Conservation (phyloP, 1,284 basidiomycete genomes). For the Cutaneotrichosporon mucoides region DNA sequence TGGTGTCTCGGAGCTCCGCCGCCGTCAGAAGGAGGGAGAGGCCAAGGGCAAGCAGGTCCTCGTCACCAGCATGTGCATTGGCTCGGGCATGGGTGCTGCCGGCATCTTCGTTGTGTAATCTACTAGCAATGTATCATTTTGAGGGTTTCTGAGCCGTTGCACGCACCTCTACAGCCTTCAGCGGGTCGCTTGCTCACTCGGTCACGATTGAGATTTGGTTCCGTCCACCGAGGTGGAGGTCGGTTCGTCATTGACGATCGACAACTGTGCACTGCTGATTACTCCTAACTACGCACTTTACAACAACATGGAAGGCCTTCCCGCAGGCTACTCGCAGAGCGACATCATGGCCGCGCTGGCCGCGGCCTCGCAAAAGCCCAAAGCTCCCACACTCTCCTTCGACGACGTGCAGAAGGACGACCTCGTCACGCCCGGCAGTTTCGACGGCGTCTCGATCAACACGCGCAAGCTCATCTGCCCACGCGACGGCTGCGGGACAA, state of each 20-base stretch:
- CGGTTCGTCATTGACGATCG: too few species aligned
- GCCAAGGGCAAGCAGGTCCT: conserved; percentile 19
- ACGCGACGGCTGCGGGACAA: conserved; percentile 65
- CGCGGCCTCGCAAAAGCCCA: conserved; percentile 16
- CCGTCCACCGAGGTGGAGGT: too few species aligned
- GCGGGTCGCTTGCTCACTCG: too few species aligned
- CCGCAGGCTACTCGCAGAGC: conserved; percentile 28
- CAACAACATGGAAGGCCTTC: not conserved
- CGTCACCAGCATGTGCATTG: conserved; percentile 30
- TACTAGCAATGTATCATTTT: not conserved
- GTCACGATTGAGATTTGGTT: too few species aligned
- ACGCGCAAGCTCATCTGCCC: conserved; percentile 62
- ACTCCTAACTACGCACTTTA: not conserved
- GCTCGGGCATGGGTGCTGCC: conserved; percentile 25
- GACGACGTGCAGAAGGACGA: conserved; percentile 3
- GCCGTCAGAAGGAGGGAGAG: conserved; percentile 18
- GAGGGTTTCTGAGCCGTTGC: too few species aligned
- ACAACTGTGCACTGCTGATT: too few species aligned
- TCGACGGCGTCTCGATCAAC: conserved; percentile 55
- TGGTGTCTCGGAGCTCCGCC: conserved; percentile 28
- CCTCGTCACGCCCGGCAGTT: conserved; percentile 49
- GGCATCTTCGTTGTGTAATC: conserved; percentile 25
- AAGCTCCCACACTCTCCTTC: conserved; percentile 1
- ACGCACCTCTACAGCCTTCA: too few species aligned
- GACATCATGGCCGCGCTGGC: conserved; percentile 45